phyloP scores from a whole-genome alignment of 805 yeast genomes.

The Schizosaccharomyces japonicus region DNA sequence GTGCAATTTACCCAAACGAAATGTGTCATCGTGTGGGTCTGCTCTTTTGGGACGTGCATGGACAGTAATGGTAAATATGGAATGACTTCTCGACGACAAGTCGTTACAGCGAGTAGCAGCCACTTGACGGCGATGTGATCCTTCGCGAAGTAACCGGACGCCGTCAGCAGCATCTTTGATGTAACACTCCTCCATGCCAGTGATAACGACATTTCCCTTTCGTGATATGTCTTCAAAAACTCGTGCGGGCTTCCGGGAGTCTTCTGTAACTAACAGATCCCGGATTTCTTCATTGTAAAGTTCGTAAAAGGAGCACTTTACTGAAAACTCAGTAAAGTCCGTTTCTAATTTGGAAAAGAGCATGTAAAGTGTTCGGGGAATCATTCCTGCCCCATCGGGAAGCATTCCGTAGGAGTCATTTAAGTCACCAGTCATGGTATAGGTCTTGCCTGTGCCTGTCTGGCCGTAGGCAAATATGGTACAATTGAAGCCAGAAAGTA shows the following conservation, averaged over 20 bases:
- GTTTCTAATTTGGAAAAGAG: conserved; percentile 28
- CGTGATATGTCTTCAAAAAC: conserved; percentile 28
- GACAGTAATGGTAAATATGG: conserved; percentile 48
- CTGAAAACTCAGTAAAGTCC: conserved; percentile 31
- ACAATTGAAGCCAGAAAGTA: conserved; percentile 55
- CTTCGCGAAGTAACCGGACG: conserved; percentile 27
- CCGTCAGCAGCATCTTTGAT: conserved; percentile 30
- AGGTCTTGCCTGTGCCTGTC: conserved; percentile 54
- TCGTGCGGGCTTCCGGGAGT: conserved; percentile 25
- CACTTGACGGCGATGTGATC: conserved; percentile 41
- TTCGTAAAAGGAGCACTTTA: conserved; percentile 61
- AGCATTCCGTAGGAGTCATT: conserved; percentile 10
- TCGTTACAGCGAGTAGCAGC: conserved; percentile 63
- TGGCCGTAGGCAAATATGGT: conserved; percentile 62
- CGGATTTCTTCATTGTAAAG: conserved; percentile 66
- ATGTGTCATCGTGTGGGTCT: conserved; percentile 20
- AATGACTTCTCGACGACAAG: conserved; percentile 54
- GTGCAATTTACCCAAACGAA: conserved; percentile 44
- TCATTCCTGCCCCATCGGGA: conserved; percentile 33
- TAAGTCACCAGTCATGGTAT: conserved; percentile 29
- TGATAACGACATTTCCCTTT: conserved; percentile 25
- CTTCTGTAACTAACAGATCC: conserved; percentile 33
- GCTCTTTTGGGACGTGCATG: conserved; percentile 23
- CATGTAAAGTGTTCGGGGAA: conserved; percentile 33
- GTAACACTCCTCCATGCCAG: conserved; percentile 33